phyloP scores from a whole-genome alignment of 139 green algal species.

The Chlamydomonas sp. region DNA sequence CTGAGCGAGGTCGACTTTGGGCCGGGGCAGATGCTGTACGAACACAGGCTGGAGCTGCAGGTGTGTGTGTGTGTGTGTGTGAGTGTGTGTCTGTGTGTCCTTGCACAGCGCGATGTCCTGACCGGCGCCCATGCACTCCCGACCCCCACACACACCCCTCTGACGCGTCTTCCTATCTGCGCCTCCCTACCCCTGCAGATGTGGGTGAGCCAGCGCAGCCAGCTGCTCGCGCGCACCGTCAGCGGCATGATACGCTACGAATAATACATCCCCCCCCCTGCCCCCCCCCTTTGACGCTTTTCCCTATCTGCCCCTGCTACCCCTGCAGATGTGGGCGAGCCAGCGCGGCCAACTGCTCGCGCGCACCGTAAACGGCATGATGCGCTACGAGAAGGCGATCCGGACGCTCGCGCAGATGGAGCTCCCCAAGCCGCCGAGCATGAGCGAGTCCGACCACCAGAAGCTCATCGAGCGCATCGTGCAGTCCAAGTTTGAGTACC shows the following conservation, averaged over 20 bases:
- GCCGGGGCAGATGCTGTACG: slow-evolving; percentile 21
- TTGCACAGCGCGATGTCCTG: too few relatives aligned
- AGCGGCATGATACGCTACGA: slow-evolving; percentile 70
- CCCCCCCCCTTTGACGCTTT: too few relatives aligned
- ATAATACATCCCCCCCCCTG: too few relatives aligned
- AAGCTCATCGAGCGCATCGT: slow-evolving; percentile 21
- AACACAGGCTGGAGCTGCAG: slow-evolving; percentile 31
- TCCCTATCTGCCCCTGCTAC: too few relatives aligned
- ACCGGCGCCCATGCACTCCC: too few relatives aligned
- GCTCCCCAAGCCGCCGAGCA: slow-evolving; percentile 30
- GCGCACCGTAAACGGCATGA: slow-evolving; percentile 57
- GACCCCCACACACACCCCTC: too few relatives aligned
- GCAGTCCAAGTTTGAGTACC: slow-evolving; percentile 36
- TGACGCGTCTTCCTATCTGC: too few relatives aligned
- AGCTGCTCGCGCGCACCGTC: slow-evolving; percentile 60
- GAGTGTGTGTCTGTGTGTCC: too few relatives aligned
- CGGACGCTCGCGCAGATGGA: slow-evolving; percentile 29
- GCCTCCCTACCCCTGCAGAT: too few relatives aligned
- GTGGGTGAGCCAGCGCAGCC: slow-evolving; percentile 75
- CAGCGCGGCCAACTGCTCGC: slow-evolving; percentile 74
- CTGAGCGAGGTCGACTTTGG: slow-evolving; percentile 36
- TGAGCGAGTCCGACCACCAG: slow-evolving; percentile 31
- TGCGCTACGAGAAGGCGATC: slow-evolving; percentile 63
- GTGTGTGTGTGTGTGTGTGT: too few relatives aligned
- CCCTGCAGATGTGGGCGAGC: slow-evolving; percentile 71